Evolutionary conservation across 768 basidiomycete genomes (phyloP).

Genomic region (Xerocomus potaroensis): DNA sequence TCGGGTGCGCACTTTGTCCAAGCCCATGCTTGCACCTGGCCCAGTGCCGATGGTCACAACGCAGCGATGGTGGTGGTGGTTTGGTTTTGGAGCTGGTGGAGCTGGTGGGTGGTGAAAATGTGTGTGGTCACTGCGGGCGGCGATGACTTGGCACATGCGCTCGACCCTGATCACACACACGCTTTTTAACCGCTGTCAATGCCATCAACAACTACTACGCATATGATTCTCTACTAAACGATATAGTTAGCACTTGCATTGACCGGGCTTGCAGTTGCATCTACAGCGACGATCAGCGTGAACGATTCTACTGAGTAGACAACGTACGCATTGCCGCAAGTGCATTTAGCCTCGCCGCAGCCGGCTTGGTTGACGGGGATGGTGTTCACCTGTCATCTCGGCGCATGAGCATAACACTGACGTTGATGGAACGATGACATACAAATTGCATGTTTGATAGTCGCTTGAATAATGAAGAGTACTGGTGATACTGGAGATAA

Average conservation of each 20-base stretch:
- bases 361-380: not conserved
- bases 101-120: not conserved
- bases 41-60: conserved; percentile 45
- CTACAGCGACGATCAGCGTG: not conserved
- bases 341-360: not conserved
- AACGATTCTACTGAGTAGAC: too few species aligned
- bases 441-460: too few species aligned
- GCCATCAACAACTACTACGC: too few species aligned
- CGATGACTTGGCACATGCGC: not conserved
- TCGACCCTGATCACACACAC: not conserved
- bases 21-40: too few species aligned
- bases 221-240: too few species aligned
- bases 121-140: not conserved
- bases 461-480: too few species aligned
- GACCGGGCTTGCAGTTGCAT: not conserved
- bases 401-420: not conserved
- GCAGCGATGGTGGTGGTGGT: too few species aligned
- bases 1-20: conserved; percentile 1
- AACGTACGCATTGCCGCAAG: not conserved
- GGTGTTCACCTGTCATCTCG: not conserved
- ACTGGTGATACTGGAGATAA: too few species aligned
- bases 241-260: not conserved
- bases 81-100: too few species aligned
- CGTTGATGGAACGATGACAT: too few species aligned
- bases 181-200: not conserved